Percentiles rank a stretch among this genome's conserved stretches.
phyloP scores from a whole-genome alignment of 202 grass and related monocot genomes.

The Thinopyrum obtusiflorum region DNA sequence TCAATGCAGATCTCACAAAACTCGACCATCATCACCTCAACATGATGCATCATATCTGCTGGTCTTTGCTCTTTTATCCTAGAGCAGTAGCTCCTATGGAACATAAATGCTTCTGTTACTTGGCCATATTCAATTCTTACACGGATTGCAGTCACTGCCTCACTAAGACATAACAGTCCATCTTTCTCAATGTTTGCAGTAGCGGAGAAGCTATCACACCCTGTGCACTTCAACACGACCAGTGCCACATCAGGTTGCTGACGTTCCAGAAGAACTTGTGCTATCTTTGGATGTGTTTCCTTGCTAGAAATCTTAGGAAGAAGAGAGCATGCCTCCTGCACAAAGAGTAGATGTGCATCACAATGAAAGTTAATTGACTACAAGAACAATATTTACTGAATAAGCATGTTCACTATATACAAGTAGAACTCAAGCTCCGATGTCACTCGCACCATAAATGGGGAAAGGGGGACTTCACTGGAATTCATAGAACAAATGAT shows the following conservation, averaged over 20 bases:
- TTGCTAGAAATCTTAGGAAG: conserved; percentile 73
- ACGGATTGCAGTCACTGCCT: conserved; percentile 67
- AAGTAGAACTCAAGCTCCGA: conserved; percentile 14
- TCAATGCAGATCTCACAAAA: conserved; percentile 76
- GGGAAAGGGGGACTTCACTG: background rate
- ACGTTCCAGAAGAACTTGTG: conserved; percentile 86
- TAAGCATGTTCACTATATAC: background rate
- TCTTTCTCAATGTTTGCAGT: conserved; percentile 44
- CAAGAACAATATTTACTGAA: conserved; percentile 11
- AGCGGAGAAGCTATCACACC: conserved; percentile 44
- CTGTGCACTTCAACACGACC: conserved; percentile 64
- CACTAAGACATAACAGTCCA: conserved; percentile 51
- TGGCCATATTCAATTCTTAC: conserved; percentile 83
- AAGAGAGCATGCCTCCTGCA: conserved; percentile 75
- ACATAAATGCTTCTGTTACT: conserved; percentile 93
- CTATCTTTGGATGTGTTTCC: conserved; percentile 86
- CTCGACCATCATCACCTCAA: conserved; percentile 70
- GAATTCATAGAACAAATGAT: conserved; percentile 19
- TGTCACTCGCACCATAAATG: conserved; percentile 15
- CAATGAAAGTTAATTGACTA: conserved; percentile 3
- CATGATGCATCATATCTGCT: conserved; percentile 47
- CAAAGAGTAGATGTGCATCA: conserved; percentile 21
- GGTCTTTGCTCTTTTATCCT: conserved; percentile 60
- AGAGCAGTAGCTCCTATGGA: conserved; percentile 63
- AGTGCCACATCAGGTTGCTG: conserved; percentile 72